These are phyloP conservation scores for Dimargaris xerosporica DNA, from an alignment of 192 early-diverging fungal genomes.

Conservation along the genomic window DNA sequence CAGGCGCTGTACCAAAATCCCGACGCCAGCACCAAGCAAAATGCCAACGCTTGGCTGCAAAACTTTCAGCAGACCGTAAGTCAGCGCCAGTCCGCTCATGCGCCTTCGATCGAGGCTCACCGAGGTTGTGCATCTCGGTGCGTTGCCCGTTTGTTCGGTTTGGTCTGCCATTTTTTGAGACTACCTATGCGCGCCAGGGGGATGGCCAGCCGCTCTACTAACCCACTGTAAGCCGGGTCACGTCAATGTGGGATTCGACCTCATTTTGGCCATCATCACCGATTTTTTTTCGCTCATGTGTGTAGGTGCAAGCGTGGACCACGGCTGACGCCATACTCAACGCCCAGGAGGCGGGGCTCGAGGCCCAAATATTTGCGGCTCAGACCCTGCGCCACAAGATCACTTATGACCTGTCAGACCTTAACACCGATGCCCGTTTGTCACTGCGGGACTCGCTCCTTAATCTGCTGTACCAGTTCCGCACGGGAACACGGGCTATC, in stretches of 20 bases:
- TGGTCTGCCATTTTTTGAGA: background rate
- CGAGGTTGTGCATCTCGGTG: background rate
- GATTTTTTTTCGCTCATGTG: constrained; percentile 3
- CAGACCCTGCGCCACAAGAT: constrained; percentile 91
- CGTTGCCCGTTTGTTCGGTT: background rate
- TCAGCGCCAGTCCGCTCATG: background rate
- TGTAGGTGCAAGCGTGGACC: constrained; percentile 71
- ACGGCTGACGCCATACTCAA: constrained; percentile 57
- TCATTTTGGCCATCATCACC: background rate
- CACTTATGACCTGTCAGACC: constrained; percentile 60
- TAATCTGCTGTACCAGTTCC: constrained; percentile 38
- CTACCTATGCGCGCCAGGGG: background rate
- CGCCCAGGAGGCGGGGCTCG: constrained; percentile 30
- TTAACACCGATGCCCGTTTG: constrained; percentile 41
- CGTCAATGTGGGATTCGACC: background rate
- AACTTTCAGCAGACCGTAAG: constrained; percentile 76
- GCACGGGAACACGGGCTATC: constrained; percentile 42
- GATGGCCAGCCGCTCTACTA: background rate
- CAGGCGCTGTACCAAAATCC: constrained; percentile 24
- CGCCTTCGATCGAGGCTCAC: background rate
- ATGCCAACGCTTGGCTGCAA: constrained; percentile 67
- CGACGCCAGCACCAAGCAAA: constrained; percentile 24
- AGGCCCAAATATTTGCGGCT: constrained; percentile 73
- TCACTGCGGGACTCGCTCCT: constrained; percentile 69
- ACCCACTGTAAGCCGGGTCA: constrained; percentile 2